These are phyloP conservation scores for Aspergillus viridinutans DNA, from an alignment of 2,329 filamentous ascomycete genomes.

Conservation along the genomic window DNA sequence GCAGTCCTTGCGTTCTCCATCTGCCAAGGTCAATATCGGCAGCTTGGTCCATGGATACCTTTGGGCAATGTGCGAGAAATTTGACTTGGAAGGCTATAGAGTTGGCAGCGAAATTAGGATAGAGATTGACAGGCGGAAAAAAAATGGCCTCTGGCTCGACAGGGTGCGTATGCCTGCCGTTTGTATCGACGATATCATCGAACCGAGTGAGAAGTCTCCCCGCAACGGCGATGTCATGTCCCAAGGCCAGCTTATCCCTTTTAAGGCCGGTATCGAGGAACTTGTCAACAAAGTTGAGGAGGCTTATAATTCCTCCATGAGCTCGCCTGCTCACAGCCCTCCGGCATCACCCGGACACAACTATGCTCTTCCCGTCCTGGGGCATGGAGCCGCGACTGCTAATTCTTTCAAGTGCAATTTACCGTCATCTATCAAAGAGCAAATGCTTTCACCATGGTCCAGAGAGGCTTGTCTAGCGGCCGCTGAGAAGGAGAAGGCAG, in stretches of 20 bases:
- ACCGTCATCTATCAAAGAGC: conserved; percentile 63
- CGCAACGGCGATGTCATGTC: conserved; percentile 39
- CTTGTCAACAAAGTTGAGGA: conserved; percentile 71
- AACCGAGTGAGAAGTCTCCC: conserved; percentile 38
- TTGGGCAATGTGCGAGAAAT: conserved; percentile 71
- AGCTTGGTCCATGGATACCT: conserved; percentile 88
- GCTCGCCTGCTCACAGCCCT: conserved; percentile 66
- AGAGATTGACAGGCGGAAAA: conserved; percentile 71
- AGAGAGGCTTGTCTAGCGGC: conserved; percentile 67
- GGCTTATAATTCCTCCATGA: conserved; percentile 60
- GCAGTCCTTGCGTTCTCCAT: conserved; percentile 39
- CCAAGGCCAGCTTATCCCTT: conserved; percentile 59
- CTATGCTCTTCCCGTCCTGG: conserved; percentile 60
- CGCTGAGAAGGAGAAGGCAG: conserved; percentile 63
- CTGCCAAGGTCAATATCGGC: conserved; percentile 72
- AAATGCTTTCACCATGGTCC: conserved; percentile 76
- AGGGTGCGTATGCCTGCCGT: conserved; percentile 67
- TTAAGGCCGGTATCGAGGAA: conserved; percentile 62
- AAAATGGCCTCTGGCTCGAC: conserved; percentile 73
- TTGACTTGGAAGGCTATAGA: conserved; percentile 67
- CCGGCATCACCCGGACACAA: conserved; percentile 63
- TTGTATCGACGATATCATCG: conserved; percentile 57
- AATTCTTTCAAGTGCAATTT: conserved; percentile 46
- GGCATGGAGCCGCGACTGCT: conserved; percentile 38
- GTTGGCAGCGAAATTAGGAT: conserved; percentile 68